Base-by-base conservation (phyloP, 305 asterid species). In the Solanum aculeatissimum region DNA sequence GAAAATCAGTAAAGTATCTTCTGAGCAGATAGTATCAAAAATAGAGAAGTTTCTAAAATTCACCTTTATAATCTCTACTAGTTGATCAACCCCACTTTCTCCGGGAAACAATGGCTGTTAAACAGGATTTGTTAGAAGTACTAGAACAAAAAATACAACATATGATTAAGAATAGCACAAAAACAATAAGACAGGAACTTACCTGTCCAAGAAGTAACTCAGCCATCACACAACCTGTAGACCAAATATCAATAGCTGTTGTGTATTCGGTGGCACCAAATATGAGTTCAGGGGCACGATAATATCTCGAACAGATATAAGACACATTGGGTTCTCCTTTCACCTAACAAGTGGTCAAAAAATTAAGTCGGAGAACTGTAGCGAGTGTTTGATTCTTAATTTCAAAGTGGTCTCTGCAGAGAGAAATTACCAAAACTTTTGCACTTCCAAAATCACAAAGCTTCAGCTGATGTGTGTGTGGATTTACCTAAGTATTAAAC, bases 371-470 rank as follows among this genome's bases (percentile, higher is more conserved):
- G 83, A 75, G 74, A 75, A 78, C 83, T 80, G 85, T 89, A 86
- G 86, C 85, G 42, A 87, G 89, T 80, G 75, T 71, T 9, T 60
- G 29, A 84, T 35, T 68, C 81, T 47, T 58, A 84, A 62, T 69
- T 86, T 42, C 85, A 85, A 27, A 68, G 86, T 65, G 85, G 42
- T 45, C 80, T 40, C 84, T 78, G 82, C 80, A 78, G 54, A 11
- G 82, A 85, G 85, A 85, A 89, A 93, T 90, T 90, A 94, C 99
- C 98, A 97, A 81, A 89, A 94, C 99, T 92, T 97, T 97, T 87
- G 99, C 99, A 86, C 99, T 97, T 88, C 99, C 99, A 89, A 97
- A 97, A 87, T 97, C 98, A 86, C 99, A 97, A 65, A 97, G 87
- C 89, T 97, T 97, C 87, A 97, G 91, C 88, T 97, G 99, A 89